Evolutionary conservation across 1,284 basidiomycete genomes (phyloP).

Genomic region (Ceratobasidium sp.): DNA sequence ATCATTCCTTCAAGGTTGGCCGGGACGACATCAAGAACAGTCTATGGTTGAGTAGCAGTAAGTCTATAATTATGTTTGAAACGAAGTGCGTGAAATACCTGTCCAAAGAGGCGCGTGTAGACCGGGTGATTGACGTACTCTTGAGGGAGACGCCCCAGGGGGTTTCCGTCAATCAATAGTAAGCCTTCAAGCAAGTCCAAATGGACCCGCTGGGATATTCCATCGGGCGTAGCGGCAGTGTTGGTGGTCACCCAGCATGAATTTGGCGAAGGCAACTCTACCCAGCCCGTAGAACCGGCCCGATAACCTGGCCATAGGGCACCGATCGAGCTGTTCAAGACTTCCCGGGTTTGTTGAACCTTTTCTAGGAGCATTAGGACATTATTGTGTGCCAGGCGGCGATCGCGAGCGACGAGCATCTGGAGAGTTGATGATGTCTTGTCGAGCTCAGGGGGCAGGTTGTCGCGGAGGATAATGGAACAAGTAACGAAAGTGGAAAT

Average conservation of each 20-base stretch:
- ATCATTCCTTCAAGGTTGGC: constrained; percentile 54
- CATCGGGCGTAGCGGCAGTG: constrained; percentile 41
- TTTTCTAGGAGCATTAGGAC: constrained; percentile 46
- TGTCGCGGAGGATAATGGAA: constrained; percentile 53
- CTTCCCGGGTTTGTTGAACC: constrained; percentile 27
- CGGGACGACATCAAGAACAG: constrained; percentile 56
- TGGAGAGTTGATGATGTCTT: neutral
- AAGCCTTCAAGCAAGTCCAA: constrained; percentile 58
- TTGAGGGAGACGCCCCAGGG: constrained; percentile 56
- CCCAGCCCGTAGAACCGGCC: constrained; percentile 51
- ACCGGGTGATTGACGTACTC: constrained; percentile 53
- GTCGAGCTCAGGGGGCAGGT: constrained; percentile 45
- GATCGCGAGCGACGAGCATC: constrained; percentile 46
- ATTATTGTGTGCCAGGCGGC: constrained; percentile 50
- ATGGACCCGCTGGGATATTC: constrained; percentile 50
- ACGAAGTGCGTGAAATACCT: constrained; percentile 46
- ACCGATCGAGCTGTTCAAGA: constrained; percentile 54
- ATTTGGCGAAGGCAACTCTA: constrained; percentile 48
- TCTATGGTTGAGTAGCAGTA: constrained; percentile 48
- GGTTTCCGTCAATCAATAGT: constrained; percentile 59
- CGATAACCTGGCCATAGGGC: constrained; percentile 52
- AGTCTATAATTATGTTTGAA: neutral
- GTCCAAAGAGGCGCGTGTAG: constrained; percentile 54
- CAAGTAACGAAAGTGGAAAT: constrained; percentile 54
- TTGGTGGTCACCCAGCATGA: constrained; percentile 56